A percentile compares a stretch with the other conserved stretches of the same genome.
phyloP scores from a whole-genome alignment of 2,329 filamentous ascomycete genomes.

The Sporothrix humicola region DNA sequence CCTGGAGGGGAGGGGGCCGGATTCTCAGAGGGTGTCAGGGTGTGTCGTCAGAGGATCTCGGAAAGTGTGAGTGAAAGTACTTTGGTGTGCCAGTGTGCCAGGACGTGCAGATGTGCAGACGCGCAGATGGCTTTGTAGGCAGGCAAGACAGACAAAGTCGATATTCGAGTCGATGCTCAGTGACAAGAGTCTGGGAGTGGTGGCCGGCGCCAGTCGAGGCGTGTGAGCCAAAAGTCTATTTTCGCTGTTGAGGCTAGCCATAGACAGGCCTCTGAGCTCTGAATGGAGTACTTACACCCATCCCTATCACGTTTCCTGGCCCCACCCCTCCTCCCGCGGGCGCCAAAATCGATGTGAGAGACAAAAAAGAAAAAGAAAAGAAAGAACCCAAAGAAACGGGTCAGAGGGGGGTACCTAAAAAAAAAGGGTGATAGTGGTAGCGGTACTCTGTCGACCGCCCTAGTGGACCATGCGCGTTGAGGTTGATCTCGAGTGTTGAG shows the following conservation, averaged over 20 bases:
- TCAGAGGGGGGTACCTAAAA: slow-evolving; percentile 16
- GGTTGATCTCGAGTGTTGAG: neutral
- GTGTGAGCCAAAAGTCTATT: slow-evolving; percentile 16
- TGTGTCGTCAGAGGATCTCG: slow-evolving; percentile 14
- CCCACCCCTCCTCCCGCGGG: slow-evolving; percentile 25
- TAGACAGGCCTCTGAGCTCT: neutral
- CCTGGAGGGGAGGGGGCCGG: neutral
- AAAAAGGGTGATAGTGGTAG: slow-evolving; percentile 18
- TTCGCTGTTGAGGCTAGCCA: neutral
- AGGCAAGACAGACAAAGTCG: slow-evolving; percentile 1
- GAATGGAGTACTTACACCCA: slow-evolving; percentile 26
- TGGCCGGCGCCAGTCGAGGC: slow-evolving; percentile 2
- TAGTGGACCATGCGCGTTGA: slow-evolving; percentile 20
- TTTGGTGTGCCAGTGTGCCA: neutral
- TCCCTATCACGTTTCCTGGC: slow-evolving; percentile 18
- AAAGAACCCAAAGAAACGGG: slow-evolving; percentile 22
- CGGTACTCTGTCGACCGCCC: slow-evolving; percentile 2
- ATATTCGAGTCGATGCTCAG: neutral
- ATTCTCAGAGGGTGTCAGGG: slow-evolving; percentile 9
- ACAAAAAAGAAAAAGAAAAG: neutral
- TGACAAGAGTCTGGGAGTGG: neutral
- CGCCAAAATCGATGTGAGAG: slow-evolving; percentile 14
- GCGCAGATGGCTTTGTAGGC: slow-evolving; percentile 16
- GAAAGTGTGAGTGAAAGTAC: neutral
- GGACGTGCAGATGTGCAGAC: neutral